These are phyloP conservation scores for Cercospora janseana DNA, from an alignment of 2,329 filamentous ascomycete species.

Conservation along the genomic window DNA sequence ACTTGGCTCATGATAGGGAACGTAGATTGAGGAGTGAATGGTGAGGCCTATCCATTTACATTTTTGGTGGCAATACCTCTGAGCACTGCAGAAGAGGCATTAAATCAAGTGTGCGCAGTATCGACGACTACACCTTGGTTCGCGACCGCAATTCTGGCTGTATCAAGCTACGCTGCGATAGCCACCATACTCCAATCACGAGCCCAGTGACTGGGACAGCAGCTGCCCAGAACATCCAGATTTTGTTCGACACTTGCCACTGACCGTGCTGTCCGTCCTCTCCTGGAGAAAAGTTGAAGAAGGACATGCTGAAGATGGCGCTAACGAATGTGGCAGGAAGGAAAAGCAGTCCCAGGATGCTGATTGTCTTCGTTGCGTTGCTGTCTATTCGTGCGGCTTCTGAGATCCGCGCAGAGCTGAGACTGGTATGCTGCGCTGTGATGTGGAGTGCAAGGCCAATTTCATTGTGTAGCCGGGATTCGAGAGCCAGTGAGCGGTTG, in stretches of 20 bases:
- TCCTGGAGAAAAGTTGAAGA: conserved; percentile 22
- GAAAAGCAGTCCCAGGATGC: conserved; percentile 29
- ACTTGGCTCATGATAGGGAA: too few relatives aligned
- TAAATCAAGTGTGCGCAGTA: too few relatives aligned
- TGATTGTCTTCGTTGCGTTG: conserved; percentile 27
- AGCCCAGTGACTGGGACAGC: conserved; percentile 16
- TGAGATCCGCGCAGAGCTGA: conserved; percentile 24
- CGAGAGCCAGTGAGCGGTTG: conserved; percentile 24
- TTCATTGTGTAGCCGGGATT: conserved; percentile 30
- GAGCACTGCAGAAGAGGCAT: too few relatives aligned
- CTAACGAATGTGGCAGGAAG: conserved; percentile 30
- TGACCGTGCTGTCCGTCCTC: not conserved
- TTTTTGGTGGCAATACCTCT: too few relatives aligned
- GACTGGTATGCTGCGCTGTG: conserved; percentile 26
- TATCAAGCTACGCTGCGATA: conserved; percentile 20
- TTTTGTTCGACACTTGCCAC: conserved; percentile 18
- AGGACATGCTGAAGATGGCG: conserved; percentile 26
- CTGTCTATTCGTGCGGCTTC: conserved; percentile 24
- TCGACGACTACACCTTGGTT: too few relatives aligned
- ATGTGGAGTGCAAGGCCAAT: conserved; percentile 32
- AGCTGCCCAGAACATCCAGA: conserved; percentile 26
- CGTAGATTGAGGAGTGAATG: too few relatives aligned
- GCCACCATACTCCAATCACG: conserved; percentile 18
- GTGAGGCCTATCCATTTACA: too few relatives aligned
- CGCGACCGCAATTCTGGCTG: too few relatives aligned